These are phyloP conservation scores for Theobroma cacao DNA, from an alignment of 345 rosid species.

Conservation along the genomic window DNA sequence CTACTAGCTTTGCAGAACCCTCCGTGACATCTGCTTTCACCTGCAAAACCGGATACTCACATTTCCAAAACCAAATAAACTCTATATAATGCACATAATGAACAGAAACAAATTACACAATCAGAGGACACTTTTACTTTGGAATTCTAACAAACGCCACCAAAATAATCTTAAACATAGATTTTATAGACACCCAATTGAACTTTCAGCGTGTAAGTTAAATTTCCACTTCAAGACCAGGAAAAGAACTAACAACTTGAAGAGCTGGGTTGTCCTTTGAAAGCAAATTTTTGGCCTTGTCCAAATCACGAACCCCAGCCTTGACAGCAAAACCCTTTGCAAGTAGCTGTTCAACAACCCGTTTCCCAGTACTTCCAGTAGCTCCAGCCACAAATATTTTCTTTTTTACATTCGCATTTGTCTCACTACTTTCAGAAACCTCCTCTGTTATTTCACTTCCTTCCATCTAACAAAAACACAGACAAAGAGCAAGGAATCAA, in stretches of 20 bases:
- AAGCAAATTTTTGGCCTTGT: slow-evolving; percentile 61
- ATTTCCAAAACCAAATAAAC: background rate
- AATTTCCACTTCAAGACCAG: background rate
- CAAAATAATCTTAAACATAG: background rate
- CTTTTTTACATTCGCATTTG: slow-evolving; percentile 29
- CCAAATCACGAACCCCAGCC: slow-evolving; percentile 83
- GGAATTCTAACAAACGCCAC: background rate
- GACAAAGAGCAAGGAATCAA: background rate
- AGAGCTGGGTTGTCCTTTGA: slow-evolving; percentile 57
- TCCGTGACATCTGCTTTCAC: slow-evolving; percentile 88
- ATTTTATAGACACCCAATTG: background rate
- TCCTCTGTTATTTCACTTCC: slow-evolving; percentile 45
- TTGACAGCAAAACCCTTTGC: slow-evolving; percentile 80
- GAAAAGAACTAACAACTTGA: slow-evolving; percentile 53
- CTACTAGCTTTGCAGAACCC: slow-evolving; percentile 74
- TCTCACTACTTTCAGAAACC: slow-evolving; percentile 19
- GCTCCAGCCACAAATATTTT: slow-evolving; percentile 93
- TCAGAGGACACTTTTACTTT: background rate
- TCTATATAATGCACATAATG: background rate
- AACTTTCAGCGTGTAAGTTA: background rate
- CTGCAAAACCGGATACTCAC: slow-evolving; percentile 31
- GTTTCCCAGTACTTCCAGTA: slow-evolving; percentile 76
- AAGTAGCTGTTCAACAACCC: slow-evolving; percentile 77
- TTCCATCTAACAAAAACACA: slow-evolving; percentile 47
- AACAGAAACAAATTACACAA: background rate